Evolutionary conservation across 805 yeast species (phyloP).

Genomic region (Candida pseudoglaebosa): DNA sequence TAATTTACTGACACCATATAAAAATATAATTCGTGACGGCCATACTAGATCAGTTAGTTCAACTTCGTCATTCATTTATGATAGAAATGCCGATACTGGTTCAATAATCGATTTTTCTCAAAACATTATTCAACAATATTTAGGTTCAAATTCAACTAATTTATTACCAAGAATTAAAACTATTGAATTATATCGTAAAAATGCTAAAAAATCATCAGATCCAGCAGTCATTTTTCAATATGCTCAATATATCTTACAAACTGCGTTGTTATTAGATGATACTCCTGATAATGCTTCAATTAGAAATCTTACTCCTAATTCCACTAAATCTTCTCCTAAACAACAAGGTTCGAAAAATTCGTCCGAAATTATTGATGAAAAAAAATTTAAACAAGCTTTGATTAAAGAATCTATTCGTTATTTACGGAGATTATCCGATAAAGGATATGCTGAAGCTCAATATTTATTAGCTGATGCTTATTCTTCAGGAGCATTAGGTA

Average conservation of each 20-base stretch:
- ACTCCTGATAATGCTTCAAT: conserved; percentile 11
- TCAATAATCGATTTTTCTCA: conserved; percentile 50
- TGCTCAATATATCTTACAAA: conserved; percentile 85
- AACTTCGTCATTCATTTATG: conserved; percentile 34
- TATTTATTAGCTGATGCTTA: conserved; percentile 88
- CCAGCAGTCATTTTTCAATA: conserved; percentile 85
- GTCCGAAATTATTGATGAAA: conserved; percentile 16
- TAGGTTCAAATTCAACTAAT: conserved; percentile 46
- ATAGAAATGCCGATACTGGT: conserved; percentile 24
- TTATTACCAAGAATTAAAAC: conserved; percentile 77
- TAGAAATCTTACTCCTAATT: conserved; percentile 16
- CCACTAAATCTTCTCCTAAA: conserved; percentile 1
- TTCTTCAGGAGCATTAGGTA: conserved; percentile 79
- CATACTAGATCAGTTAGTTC: conserved; percentile 36
- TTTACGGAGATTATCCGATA: conserved; percentile 66
- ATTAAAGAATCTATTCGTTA: conserved; percentile 74
- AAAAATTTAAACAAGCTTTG: conserved; percentile 47
- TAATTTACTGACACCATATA: conserved; percentile 18
- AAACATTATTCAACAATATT: conserved; percentile 46
- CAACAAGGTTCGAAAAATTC: not conserved
- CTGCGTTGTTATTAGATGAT: conserved; percentile 62
- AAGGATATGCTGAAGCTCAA: conserved; percentile 87
- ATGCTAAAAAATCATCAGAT: conserved; percentile 80
- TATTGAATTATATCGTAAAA: conserved; percentile 79
- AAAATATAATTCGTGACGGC: conserved; percentile 11